phyloP scores from a whole-genome alignment of 2,329 filamentous ascomycete species.

The Claviceps sp. region DNA sequence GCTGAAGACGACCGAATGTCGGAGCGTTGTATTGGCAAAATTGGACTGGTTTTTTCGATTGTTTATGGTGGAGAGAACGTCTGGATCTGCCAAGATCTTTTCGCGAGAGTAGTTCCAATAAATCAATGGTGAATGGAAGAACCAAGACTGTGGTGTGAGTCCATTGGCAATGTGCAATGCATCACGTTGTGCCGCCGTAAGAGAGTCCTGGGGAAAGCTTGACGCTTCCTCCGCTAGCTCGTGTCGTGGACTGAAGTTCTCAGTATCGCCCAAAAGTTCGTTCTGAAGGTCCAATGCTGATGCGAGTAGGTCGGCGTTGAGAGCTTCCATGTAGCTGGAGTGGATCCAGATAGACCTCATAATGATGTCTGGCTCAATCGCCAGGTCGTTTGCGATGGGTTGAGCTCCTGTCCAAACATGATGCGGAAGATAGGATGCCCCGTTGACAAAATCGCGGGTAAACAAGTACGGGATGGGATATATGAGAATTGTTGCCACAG shows the following conservation, averaged over 20 bases:
- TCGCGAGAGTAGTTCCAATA: slow-evolving; percentile 62
- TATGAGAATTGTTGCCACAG: slow-evolving; percentile 53
- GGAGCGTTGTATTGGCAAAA: slow-evolving; percentile 58
- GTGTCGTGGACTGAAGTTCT: slow-evolving; percentile 38
- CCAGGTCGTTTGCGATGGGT: slow-evolving; percentile 39
- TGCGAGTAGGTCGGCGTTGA: slow-evolving; percentile 50
- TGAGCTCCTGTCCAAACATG: slow-evolving; percentile 72
- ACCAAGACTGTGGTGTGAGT: slow-evolving; percentile 52
- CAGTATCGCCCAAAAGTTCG: slow-evolving; percentile 48
- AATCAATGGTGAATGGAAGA: slow-evolving; percentile 69
- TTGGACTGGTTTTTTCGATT: slow-evolving; percentile 46
- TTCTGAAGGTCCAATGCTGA: slow-evolving; percentile 59
- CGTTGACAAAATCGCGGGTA: slow-evolving; percentile 56
- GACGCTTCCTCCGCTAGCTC: slow-evolving; percentile 14
- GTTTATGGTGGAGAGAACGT: slow-evolving; percentile 60
- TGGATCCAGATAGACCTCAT: slow-evolving; percentile 76
- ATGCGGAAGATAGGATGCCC: slow-evolving; percentile 57
- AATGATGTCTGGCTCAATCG: slow-evolving; percentile 52
- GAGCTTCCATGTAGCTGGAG: slow-evolving; percentile 65
- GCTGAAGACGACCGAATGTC: slow-evolving; percentile 69
- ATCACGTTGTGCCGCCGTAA: slow-evolving; percentile 35
- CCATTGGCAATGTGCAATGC: slow-evolving; percentile 46
- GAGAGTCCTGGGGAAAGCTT: slow-evolving; percentile 18
- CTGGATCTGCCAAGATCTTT: slow-evolving; percentile 41
- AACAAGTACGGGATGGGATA: slow-evolving; percentile 68